Base-by-base conservation (phyloP, 768 basidiomycete species). In the Phaeotremella skinneri region DNA sequence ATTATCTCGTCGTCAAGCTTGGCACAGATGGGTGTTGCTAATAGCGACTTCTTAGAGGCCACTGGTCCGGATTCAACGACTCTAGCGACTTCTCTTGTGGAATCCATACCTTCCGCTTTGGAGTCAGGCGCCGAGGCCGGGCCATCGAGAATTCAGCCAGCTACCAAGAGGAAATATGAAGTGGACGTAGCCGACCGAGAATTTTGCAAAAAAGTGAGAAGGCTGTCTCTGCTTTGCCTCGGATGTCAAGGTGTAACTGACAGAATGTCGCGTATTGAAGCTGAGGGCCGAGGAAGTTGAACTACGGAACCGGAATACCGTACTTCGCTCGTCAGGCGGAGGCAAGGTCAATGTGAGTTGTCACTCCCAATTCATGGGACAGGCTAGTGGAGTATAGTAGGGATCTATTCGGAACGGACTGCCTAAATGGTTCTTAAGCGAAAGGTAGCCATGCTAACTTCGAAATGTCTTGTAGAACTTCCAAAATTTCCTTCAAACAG, bases 201-300 rank as follows among this genome's bases (percentile, higher is more conserved):
- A 50, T 82, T 87, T 21, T 92, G 94, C 58, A 96, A 93, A 79
- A 87, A 85, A 70, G 90, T 96, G 79, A 80, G 58, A 5, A 41
- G 50, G 56, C 1, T 53, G 61, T 31, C 43, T 61, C 59, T 29
- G n/a, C 56, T 16, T 29, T 17, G 11, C 1, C 11, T 7, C 4
- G 30, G 16, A 31, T 39, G 26, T 4, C 16, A 41, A 7, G 20
- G 23, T 20, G 13, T 6, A 17, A 43, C 3, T 29, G 20, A 26
- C 55, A 65, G 71, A 84, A 83, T 56, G 87, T 90, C n/a, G n/a
- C n/a, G n/a, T n/a, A 67, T 81, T 90, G n/a, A 87, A 91, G 75
- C 81, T 92, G 17, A 81, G 70, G 7, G 56, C 63, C 20, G 66
- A 75, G 45, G 74, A 73, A 58, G 53, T 75, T 34, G 72, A 70